Percentiles rank a stretch among this genome's conserved stretches.
phyloP scores from a whole-genome alignment of 2,329 filamentous ascomycete genomes.

The Arthroderma sp. region DNA sequence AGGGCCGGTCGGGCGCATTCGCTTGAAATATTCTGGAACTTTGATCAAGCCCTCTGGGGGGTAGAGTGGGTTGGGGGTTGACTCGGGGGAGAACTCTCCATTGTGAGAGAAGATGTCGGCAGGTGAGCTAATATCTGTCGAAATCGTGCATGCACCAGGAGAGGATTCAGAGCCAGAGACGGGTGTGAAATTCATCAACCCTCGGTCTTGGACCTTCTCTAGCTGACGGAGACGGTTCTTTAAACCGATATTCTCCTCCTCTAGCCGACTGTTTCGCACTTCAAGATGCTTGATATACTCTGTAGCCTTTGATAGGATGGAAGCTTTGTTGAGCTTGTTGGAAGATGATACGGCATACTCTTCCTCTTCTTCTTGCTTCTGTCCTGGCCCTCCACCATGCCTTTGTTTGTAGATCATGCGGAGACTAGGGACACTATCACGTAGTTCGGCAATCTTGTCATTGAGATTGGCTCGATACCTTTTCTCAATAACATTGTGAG shows the following conservation, averaged over 20 bases:
- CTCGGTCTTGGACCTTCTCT: conserved; percentile 43
- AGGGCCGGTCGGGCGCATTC: conserved; percentile 25
- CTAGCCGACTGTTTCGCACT: conserved; percentile 69
- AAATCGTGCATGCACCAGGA: conserved; percentile 26
- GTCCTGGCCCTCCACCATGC: conserved; percentile 33
- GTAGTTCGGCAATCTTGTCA: conserved; percentile 85
- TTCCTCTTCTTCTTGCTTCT: conserved; percentile 61
- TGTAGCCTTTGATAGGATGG: conserved; percentile 85
- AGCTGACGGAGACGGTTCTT: conserved; percentile 70
- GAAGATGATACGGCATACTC: conserved; percentile 70
- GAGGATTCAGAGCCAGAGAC: conserved; percentile 30
- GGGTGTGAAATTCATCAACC: conserved; percentile 23
- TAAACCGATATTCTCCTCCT: conserved; percentile 68
- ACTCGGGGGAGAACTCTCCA: conserved; percentile 23
- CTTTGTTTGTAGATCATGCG: conserved; percentile 61
- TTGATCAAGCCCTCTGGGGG: conserved; percentile 32
- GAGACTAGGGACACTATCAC: conserved; percentile 83
- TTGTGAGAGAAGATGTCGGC: conserved; percentile 29
- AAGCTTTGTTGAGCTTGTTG: conserved; percentile 96
- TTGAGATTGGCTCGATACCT: conserved; percentile 91
- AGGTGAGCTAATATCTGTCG: conserved; percentile 24
- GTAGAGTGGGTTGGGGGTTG: conserved; percentile 18
- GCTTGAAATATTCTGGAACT: conserved; percentile 31
- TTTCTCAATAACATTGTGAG: conserved; percentile 98
- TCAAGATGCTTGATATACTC: conserved; percentile 93